Base-by-base conservation (phyloP, 192 early-diverging fungal species). In the Backusella tuberculispora region DNA sequence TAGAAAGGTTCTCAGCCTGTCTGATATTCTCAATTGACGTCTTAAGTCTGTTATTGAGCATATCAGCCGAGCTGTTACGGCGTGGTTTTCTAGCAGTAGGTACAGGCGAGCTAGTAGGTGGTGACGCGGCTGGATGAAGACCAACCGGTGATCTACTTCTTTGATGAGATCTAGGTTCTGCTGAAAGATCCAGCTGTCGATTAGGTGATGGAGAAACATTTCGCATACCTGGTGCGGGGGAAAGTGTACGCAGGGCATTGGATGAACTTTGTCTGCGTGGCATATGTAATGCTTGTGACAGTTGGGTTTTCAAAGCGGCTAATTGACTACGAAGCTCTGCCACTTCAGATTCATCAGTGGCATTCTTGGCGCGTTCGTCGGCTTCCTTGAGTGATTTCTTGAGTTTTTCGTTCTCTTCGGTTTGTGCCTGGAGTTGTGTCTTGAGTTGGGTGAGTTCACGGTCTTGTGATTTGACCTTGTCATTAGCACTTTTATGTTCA, bases 271-370 rank as follows among this genome's bases (percentile, higher is more conserved):
- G 80, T 29, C 73, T 43, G 14, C 80, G 70, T 3, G 80, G 75
- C 13, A 63, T 89, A 67, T 90, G 88, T 40, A 92, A 82, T n/a
- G 90, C 74, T 48, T 90, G 85, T 63, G 89, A 81, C 44, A 95
- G 82, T 77, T 95, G 93, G 43, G 91, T 89, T 71, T 88, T 85
- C 37, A 95, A 80, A 19, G 86, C 83, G 15, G 88, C 83, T 44
- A 93, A 90, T 76, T 96, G 92, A 65, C 89, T 90, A 77, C 86
- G 85, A 21, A 96, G 83, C 29, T 88, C 90, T 5, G 83, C 74
- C 6, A 92, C 86, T 17, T 82, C 83, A 21, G 87, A 86, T n/a
- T 84, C 81, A 75, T 95, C 93, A 38, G 88, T 87, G 2, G 77
- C 78, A 72, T 86, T 85, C 50, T 77, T 46, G 71, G 80, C 76